These are phyloP conservation scores for Thuja plicata DNA, from an alignment of 83 land plant species.

Conservation along the genomic window DNA sequence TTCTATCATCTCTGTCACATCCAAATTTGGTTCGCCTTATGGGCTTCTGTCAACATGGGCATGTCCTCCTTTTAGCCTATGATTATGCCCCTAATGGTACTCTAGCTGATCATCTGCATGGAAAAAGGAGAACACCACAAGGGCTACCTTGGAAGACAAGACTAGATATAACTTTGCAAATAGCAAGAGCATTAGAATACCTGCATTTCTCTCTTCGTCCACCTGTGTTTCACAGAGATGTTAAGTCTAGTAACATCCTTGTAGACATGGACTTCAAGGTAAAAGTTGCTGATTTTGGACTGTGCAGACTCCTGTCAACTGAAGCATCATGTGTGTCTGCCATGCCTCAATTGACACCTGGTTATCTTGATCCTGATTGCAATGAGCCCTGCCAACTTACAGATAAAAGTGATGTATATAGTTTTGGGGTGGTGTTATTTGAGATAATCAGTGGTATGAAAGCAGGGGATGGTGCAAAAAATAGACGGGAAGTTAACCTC, in stretches of 20 bases:
- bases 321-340: constrained; percentile 1
- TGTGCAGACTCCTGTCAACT: constrained; percentile 10
- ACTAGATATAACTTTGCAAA: not conserved
- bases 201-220: constrained; percentile 1
- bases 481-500: not conserved
- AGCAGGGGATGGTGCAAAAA: constrained; percentile 2
- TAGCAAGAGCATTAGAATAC: constrained; percentile 6
- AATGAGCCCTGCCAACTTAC: constrained; percentile 14
- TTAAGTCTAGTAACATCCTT: constrained; percentile 9
- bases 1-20: not conserved
- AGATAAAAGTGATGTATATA: constrained; percentile 18
- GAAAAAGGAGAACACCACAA: not conserved
- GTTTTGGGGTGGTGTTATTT: constrained; percentile 21
- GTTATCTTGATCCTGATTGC: constrained; percentile 10
- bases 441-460: constrained; percentile 18
- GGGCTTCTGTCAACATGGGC: not conserved
- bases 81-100: constrained; percentile 13
- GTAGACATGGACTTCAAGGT: constrained; percentile 11
- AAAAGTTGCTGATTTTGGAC: constrained; percentile 26
- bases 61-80: constrained; percentile 10
- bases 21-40: not conserved
- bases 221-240: constrained; percentile 11
- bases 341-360: not conserved
- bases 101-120: constrained; percentile 16
- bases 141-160: not conserved